Conservation (phyloP, 2,329 filamentous ascomycete species). For the Onygena corvina region DNA sequence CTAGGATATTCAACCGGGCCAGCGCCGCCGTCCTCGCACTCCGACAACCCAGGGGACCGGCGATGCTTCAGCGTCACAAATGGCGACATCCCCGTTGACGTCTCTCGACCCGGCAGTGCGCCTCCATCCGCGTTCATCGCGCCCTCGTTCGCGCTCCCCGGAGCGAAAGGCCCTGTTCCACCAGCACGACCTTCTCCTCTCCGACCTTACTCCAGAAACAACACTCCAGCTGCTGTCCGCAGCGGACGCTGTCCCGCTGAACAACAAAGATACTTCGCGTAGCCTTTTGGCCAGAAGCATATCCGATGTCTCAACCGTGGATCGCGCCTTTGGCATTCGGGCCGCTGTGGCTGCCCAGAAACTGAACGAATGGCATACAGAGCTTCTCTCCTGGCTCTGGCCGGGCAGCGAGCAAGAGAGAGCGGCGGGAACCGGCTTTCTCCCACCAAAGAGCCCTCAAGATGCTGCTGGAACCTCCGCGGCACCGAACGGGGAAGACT, state of each 20-base stretch:
- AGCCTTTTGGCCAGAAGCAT: slow-evolving; percentile 40
- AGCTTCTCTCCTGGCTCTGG: slow-evolving; percentile 51
- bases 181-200: slow-evolving; percentile 38
- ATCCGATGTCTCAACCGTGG: slow-evolving; percentile 42
- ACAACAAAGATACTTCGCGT: slow-evolving; percentile 27
- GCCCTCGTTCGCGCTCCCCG: slow-evolving; percentile 29
- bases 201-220: slow-evolving; percentile 43
- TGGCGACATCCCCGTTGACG: slow-evolving; percentile 18
- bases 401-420: slow-evolving; percentile 30
- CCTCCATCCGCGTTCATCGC: slow-evolving; percentile 22
- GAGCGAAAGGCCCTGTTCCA: slow-evolving; percentile 28
- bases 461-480: not conserved
- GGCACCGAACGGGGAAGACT: slow-evolving; percentile 29
- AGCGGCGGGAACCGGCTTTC: slow-evolving; percentile 33
- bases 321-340: slow-evolving; percentile 47
- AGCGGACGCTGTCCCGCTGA: slow-evolving; percentile 30
- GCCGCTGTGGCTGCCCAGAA: slow-evolving; percentile 49
- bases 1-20: not conserved
- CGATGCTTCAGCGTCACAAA: not conserved
- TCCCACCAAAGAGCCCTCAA: slow-evolving; percentile 19
- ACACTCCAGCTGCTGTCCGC: slow-evolving; percentile 41
- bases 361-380: slow-evolving; percentile 46
- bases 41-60: not conserved
- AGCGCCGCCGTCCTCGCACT: not conserved
- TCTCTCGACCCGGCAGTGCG: slow-evolving; percentile 22